These are phyloP conservation scores for Annulohypoxylon bovei DNA, from an alignment of 495 filamentous ascomycete species.

Conservation along the genomic window DNA sequence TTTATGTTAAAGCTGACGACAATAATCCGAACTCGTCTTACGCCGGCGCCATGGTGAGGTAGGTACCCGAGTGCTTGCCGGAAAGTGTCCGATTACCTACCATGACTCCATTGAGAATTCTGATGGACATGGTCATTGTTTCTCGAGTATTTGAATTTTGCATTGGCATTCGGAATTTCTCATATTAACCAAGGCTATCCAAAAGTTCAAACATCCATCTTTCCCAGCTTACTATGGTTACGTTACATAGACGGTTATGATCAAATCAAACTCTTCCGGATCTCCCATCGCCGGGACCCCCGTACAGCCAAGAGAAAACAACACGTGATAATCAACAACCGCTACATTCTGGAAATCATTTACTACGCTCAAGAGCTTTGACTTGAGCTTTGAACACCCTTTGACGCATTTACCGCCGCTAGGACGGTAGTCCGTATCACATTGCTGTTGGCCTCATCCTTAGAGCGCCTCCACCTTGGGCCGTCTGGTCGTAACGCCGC, in stretches of 20 bases:
- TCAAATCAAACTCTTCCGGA: background rate
- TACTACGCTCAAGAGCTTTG: background rate
- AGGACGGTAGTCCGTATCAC: background rate
- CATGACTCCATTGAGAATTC: background rate
- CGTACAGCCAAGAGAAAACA: background rate
- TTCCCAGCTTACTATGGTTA: background rate
- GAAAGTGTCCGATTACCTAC: background rate
- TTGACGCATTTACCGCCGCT: slow-evolving; percentile 5
- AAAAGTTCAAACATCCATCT: slow-evolving; percentile 1
- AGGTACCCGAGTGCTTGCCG: slow-evolving; percentile 5
- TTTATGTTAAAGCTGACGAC: background rate
- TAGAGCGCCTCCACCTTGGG: background rate
- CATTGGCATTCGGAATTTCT: background rate
- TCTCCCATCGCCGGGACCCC: background rate
- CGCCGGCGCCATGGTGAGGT: background rate
- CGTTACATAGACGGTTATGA: background rate
- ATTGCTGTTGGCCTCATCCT: background rate
- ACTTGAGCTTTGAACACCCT: background rate
- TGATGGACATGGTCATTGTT: background rate
- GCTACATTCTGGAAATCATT: background rate
- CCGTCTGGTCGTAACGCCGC: slow-evolving; percentile 18
- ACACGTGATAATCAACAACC: slow-evolving; percentile 1
- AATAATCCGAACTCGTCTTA: background rate
- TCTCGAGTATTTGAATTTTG: background rate
- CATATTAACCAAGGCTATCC: background rate